Base-by-base conservation (phyloP, 352 stramenopile genomes). In the Globisporangium sylvaticum region DNA sequence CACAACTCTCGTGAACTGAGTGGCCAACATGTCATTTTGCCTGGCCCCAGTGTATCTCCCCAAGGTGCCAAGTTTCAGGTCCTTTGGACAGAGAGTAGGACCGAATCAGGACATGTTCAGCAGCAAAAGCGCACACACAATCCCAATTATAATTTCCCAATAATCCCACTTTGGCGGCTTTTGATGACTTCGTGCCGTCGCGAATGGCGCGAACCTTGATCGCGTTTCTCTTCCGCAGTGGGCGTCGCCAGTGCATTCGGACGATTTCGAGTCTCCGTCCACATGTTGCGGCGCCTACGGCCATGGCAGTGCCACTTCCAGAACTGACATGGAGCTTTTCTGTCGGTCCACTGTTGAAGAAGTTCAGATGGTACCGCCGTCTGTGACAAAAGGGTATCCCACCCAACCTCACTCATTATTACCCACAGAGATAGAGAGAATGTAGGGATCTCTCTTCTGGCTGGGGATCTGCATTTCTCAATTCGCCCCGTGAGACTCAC, bases 281-380 rank as follows among this genome's bases (percentile, higher is more conserved):
- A 44, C 37, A 44, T 12, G 37, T 44, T 44, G 12, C 37, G 12
- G 31, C 31, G 31, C 29, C 29, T 2, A 32, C 31, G 37, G 37
- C 37, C 37, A 44, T 10, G 6, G 31, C 31, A 44, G 37, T 44
- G 10, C 37, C 37, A 44, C 37, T 15, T 15, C 34, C 12, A 5
- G 4, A 15, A 15, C 39, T 48, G 39, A 20, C 39, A 48, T 48
- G 39, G 15, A 48, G 39, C 39, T 20, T 57, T 32, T 57, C 50
- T 57, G 24, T 32, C 12, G 50, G 15, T 20, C 50, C 50, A 58
- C 4, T 48, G 15, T n/a, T 48, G 39, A 39, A 58, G 34, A 22
- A 59, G 53, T 59, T 59, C 53, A 59, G 53, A 31, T 1, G 22
- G 53, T 25, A 42, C 53, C 53, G 18, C 29, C 42, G 39, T 54